These are phyloP conservation scores for Suhomyces wounanorum DNA, from an alignment of 1,139 yeast species.

Conservation along the genomic window DNA sequence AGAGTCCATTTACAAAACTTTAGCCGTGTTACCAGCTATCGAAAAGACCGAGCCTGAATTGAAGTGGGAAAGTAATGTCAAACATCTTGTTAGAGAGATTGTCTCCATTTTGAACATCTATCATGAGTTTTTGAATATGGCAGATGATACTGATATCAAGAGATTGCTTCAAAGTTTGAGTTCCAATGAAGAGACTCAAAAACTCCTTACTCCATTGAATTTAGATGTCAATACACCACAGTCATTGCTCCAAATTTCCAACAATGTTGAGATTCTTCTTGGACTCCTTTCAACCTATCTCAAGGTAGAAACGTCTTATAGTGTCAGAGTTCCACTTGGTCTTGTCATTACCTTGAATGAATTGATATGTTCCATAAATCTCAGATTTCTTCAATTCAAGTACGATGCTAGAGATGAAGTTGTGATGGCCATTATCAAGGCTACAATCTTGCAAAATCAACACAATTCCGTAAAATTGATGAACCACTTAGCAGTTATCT, in stretches of 20 bases:
- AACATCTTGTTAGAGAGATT: conserved; percentile 44
- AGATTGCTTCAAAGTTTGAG: conserved; percentile 34
- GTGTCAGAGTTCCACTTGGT: conserved; percentile 60
- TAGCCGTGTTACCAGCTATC: conserved; percentile 60
- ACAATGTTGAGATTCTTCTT: conserved; percentile 49
- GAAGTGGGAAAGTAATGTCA: conserved; percentile 50
- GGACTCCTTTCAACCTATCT: conserved; percentile 48
- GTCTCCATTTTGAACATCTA: conserved; percentile 56
- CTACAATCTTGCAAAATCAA: conserved; percentile 49
- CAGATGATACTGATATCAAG: conserved; percentile 51
- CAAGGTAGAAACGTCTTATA: conserved; percentile 48
- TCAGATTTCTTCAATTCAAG: conserved; percentile 54
- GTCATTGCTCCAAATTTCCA: conserved; percentile 51
- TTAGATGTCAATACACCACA: conserved; percentile 60
- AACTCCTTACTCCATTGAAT: conserved; percentile 47
- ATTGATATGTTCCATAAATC: conserved; percentile 53
- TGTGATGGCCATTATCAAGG: conserved; percentile 40
- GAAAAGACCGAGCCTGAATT: conserved; percentile 53
- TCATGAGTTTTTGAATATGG: conserved; percentile 56
- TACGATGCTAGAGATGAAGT: conserved; percentile 58
- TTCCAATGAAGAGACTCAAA: conserved; percentile 21
- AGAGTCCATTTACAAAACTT: conserved; percentile 46
- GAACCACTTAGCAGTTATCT: conserved; percentile 35
- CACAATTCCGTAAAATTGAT: conserved; percentile 46
- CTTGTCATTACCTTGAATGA: conserved; percentile 50